These are phyloP conservation scores for Solanum corneliomulleri DNA, from an alignment of 257 asterid species.

Conservation along the genomic window DNA sequence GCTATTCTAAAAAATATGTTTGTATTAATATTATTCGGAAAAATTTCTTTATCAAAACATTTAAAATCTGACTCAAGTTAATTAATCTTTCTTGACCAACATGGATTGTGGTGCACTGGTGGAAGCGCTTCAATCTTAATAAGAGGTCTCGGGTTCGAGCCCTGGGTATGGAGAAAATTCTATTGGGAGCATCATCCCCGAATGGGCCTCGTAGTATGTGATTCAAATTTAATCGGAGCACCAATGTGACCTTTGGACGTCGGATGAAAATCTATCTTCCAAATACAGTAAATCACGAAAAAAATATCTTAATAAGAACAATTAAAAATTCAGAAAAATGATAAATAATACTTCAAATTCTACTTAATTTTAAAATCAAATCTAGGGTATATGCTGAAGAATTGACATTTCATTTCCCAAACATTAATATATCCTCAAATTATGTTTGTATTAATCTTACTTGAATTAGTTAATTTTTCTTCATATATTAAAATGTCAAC, in stretches of 20 bases:
- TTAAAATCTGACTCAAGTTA: neutral
- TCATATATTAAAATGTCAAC: neutral
- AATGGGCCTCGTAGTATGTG: too few relatives aligned
- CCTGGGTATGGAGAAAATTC: too few relatives aligned
- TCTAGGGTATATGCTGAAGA: neutral
- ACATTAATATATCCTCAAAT: neutral
- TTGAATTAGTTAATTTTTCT: neutral
- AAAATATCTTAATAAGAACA: neutral
- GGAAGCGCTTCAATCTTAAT: too few relatives aligned
- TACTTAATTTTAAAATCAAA: neutral
- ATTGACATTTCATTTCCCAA: neutral
- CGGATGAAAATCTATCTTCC: neutral
- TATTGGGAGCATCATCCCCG: too few relatives aligned
- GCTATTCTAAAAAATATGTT: too few relatives aligned
- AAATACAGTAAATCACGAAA: neutral
- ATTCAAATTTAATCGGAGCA: too few relatives aligned
- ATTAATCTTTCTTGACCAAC: neutral
- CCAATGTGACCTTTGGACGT: too few relatives aligned
- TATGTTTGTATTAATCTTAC: neutral
- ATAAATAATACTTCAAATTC: neutral
- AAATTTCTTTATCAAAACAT: too few relatives aligned
- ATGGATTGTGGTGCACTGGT: too few relatives aligned
- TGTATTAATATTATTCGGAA: too few relatives aligned
- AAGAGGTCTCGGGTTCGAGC: too few relatives aligned
- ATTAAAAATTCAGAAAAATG: neutral